These are phyloP conservation scores for Castanea crenata DNA, from an alignment of 306 rosid species.

Conservation along the genomic window DNA sequence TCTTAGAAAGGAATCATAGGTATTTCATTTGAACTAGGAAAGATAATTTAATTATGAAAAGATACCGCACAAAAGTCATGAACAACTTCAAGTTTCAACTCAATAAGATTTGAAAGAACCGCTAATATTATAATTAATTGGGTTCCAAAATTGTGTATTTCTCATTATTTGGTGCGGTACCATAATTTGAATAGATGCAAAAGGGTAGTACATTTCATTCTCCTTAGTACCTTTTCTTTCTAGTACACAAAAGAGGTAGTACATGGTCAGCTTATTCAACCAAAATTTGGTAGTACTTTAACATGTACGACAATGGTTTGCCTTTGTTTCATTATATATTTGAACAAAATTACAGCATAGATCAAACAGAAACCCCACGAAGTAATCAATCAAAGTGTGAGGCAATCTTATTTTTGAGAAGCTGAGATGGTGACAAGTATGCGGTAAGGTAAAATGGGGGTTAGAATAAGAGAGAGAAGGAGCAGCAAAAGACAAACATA, in stretches of 20 bases:
- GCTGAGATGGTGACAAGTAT: constrained; percentile 1
- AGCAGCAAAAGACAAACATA: constrained; percentile 20
- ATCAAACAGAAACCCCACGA: background rate
- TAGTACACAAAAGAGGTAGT: constrained; percentile 23
- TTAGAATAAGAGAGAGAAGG: background rate
- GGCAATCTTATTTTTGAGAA: background rate
- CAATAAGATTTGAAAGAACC: no score
- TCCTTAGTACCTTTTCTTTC: background rate
- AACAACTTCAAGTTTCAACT: no score
- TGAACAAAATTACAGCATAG: background rate
- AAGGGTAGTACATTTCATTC: constrained; percentile 22
- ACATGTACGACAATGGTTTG: constrained; percentile 26
- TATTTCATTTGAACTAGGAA: no score
- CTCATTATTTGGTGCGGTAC: background rate
- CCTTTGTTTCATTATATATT: constrained; percentile 16
- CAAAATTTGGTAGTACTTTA: constrained; percentile 25
- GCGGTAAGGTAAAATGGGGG: constrained; percentile 2
- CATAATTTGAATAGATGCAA: background rate
- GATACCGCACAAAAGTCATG: no score
- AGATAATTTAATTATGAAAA: no score
- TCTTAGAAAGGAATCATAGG: no score
- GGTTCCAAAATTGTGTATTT: background rate
- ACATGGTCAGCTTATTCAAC: constrained; percentile 17
- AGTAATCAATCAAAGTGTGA: background rate
- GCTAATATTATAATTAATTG: background rate